phyloP scores from a whole-genome alignment of 1,139 yeast genomes.

The Yamadazyma pseudoaaseri region DNA sequence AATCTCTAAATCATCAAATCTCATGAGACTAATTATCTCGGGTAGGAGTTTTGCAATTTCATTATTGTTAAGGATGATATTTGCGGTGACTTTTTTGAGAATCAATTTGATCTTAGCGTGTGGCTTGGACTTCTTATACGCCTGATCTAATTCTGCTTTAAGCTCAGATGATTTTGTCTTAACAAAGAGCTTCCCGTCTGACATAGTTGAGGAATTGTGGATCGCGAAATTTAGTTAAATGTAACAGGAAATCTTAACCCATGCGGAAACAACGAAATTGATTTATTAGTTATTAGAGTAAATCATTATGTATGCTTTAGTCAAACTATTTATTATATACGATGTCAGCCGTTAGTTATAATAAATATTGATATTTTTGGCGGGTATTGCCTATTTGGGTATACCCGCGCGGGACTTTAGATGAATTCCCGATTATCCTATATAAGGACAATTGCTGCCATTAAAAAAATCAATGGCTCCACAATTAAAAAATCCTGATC shows the following conservation, averaged over 20 bases:
- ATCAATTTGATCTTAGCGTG: slow-evolving; percentile 53
- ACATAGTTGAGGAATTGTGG: slow-evolving; percentile 27
- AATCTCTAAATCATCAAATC: slow-evolving; percentile 66
- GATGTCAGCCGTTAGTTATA: no score
- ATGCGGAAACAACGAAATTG: no score
- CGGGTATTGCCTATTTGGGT: no score
- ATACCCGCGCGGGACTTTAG: slow-evolving; percentile 10
- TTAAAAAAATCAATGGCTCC: slow-evolving; percentile 6
- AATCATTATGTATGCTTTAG: no score
- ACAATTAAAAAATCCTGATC: slow-evolving; percentile 51
- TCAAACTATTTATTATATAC: no score
- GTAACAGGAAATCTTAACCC: no score
- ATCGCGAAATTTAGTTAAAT: no score
- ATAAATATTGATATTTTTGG: no score
- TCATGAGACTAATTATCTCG: slow-evolving; percentile 62
- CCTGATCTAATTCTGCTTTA: slow-evolving; percentile 52
- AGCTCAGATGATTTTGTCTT: slow-evolving; percentile 54
- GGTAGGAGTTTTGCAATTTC: slow-evolving; percentile 71
- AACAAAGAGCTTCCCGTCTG: slow-evolving; percentile 43
- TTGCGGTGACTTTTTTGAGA: slow-evolving; percentile 76
- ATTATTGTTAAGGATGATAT: slow-evolving; percentile 76
- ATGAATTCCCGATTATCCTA: background rate
- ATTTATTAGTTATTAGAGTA: no score
- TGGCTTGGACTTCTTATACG: slow-evolving; percentile 53
- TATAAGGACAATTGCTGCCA: background rate